Conservation (phyloP, 495 filamentous ascomycete genomes). For the Beverwykella pulmonaria region DNA sequence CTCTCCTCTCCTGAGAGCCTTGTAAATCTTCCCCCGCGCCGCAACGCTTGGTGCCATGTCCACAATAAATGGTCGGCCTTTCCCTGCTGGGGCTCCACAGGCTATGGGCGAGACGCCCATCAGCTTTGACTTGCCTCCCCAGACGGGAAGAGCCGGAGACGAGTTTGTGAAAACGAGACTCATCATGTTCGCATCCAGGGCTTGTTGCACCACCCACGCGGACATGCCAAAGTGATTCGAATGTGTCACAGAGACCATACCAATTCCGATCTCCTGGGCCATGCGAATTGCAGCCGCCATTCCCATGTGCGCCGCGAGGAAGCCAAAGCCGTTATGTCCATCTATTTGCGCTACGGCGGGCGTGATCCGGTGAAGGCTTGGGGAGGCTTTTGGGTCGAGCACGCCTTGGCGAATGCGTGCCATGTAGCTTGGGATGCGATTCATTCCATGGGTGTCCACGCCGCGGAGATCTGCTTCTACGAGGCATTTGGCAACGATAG, state of each 20-base stretch:
- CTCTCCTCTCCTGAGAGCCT: conserved; percentile 69
- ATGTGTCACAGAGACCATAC: conserved; percentile 71
- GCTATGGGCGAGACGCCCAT: conserved; percentile 80
- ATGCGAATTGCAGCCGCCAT: conserved; percentile 67
- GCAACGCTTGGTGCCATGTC: conserved; percentile 79
- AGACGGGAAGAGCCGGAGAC: conserved; percentile 71
- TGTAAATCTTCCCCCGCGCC: conserved; percentile 75
- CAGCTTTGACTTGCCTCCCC: conserved; percentile 67
- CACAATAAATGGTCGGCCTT: conserved; percentile 64
- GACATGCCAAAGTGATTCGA: conserved; percentile 83
- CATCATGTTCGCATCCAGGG: conserved; percentile 72
- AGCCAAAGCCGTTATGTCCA: conserved; percentile 74
- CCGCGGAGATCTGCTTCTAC: conserved; percentile 75
- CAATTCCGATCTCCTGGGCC: conserved; percentile 68
- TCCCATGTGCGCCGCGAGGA: conserved; percentile 63
- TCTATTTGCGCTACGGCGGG: conserved; percentile 69
- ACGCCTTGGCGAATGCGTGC: conserved; percentile 67
- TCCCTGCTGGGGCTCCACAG: conserved; percentile 67
- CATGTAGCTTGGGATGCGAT: conserved; percentile 76
- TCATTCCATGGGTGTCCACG: conserved; percentile 76
- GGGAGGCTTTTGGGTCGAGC: conserved; percentile 60
- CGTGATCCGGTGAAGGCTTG: conserved; percentile 61
- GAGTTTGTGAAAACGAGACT: conserved; percentile 79
- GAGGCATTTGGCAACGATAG: conserved; percentile 63
- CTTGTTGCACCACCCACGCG: conserved; percentile 76